These are phyloP conservation scores for Neurospora sp. DNA, from an alignment of 495 filamentous ascomycete genomes.

Conservation along the genomic window DNA sequence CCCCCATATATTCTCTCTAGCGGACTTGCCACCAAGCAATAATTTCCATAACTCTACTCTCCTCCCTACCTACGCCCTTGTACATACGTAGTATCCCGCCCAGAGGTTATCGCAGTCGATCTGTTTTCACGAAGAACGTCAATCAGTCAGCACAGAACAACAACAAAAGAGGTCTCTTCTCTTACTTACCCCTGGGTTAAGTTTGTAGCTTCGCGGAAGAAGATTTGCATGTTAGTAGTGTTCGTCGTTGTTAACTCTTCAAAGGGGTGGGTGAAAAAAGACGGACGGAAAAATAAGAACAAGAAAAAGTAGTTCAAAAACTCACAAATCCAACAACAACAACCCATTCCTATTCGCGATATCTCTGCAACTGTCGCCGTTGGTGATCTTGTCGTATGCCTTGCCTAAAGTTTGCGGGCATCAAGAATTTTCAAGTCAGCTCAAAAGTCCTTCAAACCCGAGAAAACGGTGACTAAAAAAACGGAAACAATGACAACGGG, in stretches of 20 bases:
- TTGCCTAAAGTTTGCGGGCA: background rate
- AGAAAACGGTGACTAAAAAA: background rate
- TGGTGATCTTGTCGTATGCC: conserved; percentile 5
- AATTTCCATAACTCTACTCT: background rate
- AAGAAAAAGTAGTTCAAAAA: background rate
- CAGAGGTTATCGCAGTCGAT: too few relatives aligned
- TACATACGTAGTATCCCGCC: conserved; percentile 20
- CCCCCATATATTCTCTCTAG: background rate
- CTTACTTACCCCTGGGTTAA: conserved; percentile 19
- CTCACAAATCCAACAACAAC: conserved; percentile 13
- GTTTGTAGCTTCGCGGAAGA: conserved; percentile 8
- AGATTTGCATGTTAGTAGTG: background rate
- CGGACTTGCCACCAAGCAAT: background rate
- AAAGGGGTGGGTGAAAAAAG: background rate
- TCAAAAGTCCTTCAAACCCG: too few relatives aligned
- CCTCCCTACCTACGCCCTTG: background rate
- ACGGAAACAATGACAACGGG: too few relatives aligned
- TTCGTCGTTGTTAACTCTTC: background rate
- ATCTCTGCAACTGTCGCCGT: conserved; percentile 6
- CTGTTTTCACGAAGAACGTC: background rate
- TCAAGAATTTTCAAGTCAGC: too few relatives aligned
- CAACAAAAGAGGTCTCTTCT: background rate
- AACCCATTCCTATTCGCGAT: conserved; percentile 7
- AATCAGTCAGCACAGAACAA: too few relatives aligned
- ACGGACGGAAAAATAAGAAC: background rate